Conservation (phyloP, 1,284 basidiomycete genomes). For the Porodaedalea pini region DNA sequence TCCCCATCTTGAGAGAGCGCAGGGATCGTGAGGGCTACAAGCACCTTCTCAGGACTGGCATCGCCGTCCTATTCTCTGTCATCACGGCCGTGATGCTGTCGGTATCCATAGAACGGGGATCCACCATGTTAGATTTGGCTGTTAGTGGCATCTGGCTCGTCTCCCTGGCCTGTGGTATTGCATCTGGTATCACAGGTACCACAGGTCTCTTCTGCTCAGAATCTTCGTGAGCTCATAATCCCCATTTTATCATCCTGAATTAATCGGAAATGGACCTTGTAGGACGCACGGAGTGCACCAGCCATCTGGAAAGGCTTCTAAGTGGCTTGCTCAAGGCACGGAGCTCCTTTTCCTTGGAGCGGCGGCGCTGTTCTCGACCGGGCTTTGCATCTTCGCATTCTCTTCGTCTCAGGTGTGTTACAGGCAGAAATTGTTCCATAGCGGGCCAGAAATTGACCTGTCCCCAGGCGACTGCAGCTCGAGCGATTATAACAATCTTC, state of each 20-base stretch:
- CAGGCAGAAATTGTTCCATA: not conserved
- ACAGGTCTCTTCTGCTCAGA: slow-evolving; percentile 4
- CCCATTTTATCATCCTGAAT: not conserved
- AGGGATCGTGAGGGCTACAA: not conserved
- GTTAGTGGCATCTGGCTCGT: slow-evolving; percentile 14
- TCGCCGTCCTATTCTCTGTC: slow-evolving; percentile 9
- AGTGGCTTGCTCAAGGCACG: slow-evolving; percentile 2
- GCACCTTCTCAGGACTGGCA: not conserved
- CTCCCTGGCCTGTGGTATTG: slow-evolving; percentile 5
- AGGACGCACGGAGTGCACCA: not conserved
- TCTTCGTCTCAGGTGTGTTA: slow-evolving; percentile 11
- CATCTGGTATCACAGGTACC: slow-evolving; percentile 6
- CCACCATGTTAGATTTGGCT: not conserved
- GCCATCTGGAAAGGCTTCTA: not conserved
- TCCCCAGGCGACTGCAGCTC: not conserved
- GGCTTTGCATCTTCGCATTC: slow-evolving; percentile 11
- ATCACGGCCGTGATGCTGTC: slow-evolving; percentile 13
- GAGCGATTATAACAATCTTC: slow-evolving; percentile 6
- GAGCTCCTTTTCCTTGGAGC: not conserved
- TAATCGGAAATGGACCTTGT: not conserved
- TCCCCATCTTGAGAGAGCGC: not conserved
- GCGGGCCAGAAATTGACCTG: not conserved
- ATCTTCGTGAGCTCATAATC: slow-evolving; percentile 1
- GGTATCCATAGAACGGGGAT: not conserved
- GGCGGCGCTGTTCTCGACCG: slow-evolving; percentile 8